Evolutionary conservation across 78 protist genomes (phyloP).

Genomic region (Polysphondylium violaceum): DNA sequence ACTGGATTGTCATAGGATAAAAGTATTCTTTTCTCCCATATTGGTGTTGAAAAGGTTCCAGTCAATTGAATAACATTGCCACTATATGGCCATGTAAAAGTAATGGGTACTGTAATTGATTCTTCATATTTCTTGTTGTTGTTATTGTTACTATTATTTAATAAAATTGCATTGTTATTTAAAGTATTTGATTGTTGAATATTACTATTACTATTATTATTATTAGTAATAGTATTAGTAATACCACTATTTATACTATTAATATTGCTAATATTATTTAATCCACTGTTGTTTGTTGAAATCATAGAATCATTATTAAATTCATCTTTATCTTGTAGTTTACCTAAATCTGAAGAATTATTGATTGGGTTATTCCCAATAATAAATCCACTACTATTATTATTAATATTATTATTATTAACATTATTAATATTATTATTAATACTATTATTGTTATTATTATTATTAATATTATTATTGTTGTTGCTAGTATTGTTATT

Average conservation of each 20-base stretch:
- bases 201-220: not conserved
- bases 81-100: constrained; percentile 85
- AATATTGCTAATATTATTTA: not conserved
- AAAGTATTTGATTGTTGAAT: not conserved
- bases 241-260: not conserved
- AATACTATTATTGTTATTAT: not conserved
- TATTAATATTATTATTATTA: not conserved
- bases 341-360: too few species aligned
- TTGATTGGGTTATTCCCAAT: not conserved
- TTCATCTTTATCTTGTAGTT: too few species aligned
- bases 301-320: not conserved
- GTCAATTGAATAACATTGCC: constrained; percentile 82
- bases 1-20: constrained; percentile 31
- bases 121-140: constrained; percentile 12
- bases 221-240: not conserved
- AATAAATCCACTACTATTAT: not conserved
- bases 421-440: not conserved
- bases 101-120: constrained; percentile 70
- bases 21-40: constrained; percentile 67
- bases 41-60: constrained; percentile 53
- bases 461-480: constrained; percentile 2
- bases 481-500: constrained; percentile 1
- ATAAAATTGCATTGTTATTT: constrained; percentile 14
- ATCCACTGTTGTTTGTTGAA: not conserved
- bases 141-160: not conserved